Percentiles rank a stretch among this genome's conserved stretches.
These are phyloP conservation scores for Diutina pseudorugosa DNA, from an alignment of 1,139 yeast genomes.

Conservation along the genomic window DNA sequence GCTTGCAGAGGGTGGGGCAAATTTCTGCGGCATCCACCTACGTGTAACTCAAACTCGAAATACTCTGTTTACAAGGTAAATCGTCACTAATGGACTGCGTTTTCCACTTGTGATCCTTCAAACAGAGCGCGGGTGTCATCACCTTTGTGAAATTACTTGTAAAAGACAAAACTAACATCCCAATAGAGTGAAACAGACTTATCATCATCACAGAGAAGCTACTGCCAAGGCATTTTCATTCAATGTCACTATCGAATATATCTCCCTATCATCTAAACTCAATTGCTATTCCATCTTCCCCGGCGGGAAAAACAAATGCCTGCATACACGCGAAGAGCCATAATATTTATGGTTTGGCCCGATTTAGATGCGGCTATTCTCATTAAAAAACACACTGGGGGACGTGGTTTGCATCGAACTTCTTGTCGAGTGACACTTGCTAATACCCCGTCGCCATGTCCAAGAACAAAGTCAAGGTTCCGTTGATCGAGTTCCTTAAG, in stretches of 20 bases:
- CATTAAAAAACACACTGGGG: background rate
- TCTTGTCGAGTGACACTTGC: background rate
- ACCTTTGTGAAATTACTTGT: no score
- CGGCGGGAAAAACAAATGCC: background rate
- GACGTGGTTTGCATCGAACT: background rate
- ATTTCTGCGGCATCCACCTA: background rate
- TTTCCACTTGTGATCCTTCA: no score
- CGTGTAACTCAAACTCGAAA: background rate
- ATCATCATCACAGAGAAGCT: no score
- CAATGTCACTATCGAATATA: no score
- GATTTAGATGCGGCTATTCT: background rate
- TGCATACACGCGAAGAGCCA: background rate
- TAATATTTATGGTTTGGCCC: background rate
- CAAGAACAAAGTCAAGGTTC: constrained; percentile 3
- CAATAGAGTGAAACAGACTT: no score
- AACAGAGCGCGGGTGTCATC: no score
- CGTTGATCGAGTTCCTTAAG: constrained; percentile 3
- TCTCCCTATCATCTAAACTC: background rate
- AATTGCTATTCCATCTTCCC: background rate
- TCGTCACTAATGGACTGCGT: no score
- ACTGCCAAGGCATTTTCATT: no score
- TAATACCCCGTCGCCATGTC: background rate
- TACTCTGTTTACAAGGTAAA: background rate
- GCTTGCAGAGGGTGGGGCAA: background rate
- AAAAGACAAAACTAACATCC: no score